Evolutionary conservation across 2,329 filamentous ascomycete genomes (phyloP), one percentile per base, ranked within the genome.

Genomic region (Microdochium bolleyi): DNA sequence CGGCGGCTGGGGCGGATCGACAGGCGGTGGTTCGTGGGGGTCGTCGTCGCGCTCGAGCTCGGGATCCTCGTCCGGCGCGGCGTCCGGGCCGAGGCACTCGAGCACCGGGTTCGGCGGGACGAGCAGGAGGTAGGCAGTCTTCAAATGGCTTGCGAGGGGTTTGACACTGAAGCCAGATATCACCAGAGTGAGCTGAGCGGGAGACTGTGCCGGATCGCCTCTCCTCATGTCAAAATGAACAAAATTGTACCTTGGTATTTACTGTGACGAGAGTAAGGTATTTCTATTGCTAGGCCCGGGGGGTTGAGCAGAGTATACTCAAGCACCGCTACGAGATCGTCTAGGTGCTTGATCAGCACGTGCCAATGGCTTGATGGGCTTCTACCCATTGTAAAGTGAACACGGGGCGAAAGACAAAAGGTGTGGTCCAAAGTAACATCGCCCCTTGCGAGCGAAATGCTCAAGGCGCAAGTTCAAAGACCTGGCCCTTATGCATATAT

Each of bases 31-130:
- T 38, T 56, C 65, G n/a, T 62, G 62, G 54, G 64, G 62, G 57
- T 67, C 67, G 25, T 66, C 66, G 2, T 67, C 68, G 2, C 60
- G 60, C 14, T 62, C 67, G 53, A 59, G 67, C 37, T 62, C 66
- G 0, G 60, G 66, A 10, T 72, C 73, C 0, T 64, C 67, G 16
- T 70, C 69, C 2, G 61, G 61, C 25, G 68, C 70, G 13, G 70
- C 68, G 44, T 77, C 74, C 9, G 71, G 73, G 8, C 72, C 76
- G 14, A 77, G 80, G 51, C 77, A 86, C 60, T 79, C 86, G 60
- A 88, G 84, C 60, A 89, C 86, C 1, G 87, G 87, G 0, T 90
- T 88, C 62, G 87, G 87, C 9, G 85, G 83, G 9, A 89, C 87
- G 0, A 80, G 73, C 54, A 74, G 83, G 53, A 75, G 82, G 59